Evolutionary conservation across 805 yeast species (phyloP).

Genomic region (Ogataea minuta): DNA sequence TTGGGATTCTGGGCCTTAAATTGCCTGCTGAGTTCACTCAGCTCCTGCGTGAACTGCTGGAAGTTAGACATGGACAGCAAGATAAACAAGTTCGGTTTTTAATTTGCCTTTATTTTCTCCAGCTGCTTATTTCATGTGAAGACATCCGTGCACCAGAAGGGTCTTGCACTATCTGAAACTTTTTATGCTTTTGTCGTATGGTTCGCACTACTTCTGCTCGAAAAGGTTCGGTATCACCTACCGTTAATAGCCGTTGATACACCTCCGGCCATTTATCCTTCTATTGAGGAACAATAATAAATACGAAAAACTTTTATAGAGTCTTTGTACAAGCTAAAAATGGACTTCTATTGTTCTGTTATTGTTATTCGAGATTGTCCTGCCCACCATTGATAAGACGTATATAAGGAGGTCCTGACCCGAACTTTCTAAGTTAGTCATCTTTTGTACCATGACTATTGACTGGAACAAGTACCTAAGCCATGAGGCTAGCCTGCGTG

Average conservation of each 20-base stretch:
- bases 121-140: slow-evolving; percentile 11
- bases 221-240: no score
- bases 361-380: not conserved
- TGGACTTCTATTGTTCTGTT: not conserved
- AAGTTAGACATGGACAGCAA: slow-evolving; percentile 20
- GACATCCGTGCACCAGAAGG: slow-evolving; percentile 7
- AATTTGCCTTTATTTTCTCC: slow-evolving; percentile 9
- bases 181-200: no score
- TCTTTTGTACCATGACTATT: slow-evolving; percentile 21
- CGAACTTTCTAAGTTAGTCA: not conserved
- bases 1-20: slow-evolving; percentile 53
- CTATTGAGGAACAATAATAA: not conserved
- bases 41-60: slow-evolving; percentile 39
- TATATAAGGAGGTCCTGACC: not conserved
- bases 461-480: slow-evolving; percentile 29
- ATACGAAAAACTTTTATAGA: not conserved
- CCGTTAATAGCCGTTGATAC: no score
- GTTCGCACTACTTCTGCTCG: no score
- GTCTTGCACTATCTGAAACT: not conserved
- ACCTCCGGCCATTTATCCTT: no score
- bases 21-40: slow-evolving; percentile 62
- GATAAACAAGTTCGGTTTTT: not conserved
- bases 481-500: slow-evolving; percentile 29
- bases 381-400: not conserved
- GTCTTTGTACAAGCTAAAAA: not conserved